Evolutionary conservation across 2,329 filamentous ascomycete species (phyloP), one percentile per base, ranked within the genome.

Genomic region (Aspergillus fumigatus): DNA sequence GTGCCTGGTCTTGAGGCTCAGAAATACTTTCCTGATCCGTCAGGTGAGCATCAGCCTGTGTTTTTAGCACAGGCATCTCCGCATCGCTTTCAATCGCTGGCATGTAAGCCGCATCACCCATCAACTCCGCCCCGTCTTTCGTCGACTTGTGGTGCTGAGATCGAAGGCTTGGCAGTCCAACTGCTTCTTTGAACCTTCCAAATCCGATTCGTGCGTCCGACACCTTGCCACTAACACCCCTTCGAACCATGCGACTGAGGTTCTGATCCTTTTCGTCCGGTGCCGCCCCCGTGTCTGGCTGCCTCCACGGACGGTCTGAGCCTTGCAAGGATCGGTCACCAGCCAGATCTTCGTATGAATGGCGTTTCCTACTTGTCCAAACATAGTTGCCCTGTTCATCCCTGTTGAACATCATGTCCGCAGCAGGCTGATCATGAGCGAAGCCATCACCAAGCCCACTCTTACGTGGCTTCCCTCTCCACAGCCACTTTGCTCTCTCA

Each of bases 401-500:
- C 17, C 70, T 74, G 4, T 73, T 73, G 57, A 78, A 79, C 54
- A 79, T 70, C 67, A 75, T 72, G 21, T 75, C 75, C 14, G 72
- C 67, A 55, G 75, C 71, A 10, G 65, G 67, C n/a, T 66, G 65
- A 14, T 65, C 66, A 40, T 65, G 64, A 8, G 63, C 61, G 50
- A 73, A 71, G 4, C 64, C 62, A 57, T 74, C 65, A 27, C 65
- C 69, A 17, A 67, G 48, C 17, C 64, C 67, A 52, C 67, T 82
- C 68, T 93, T 91, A 59, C 88, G 85, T 40, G 90, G 84, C 71
- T 96, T 97, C 17, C 93, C 94, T 59, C 90, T 83, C 94, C 94
- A 99, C 1, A 99, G 80, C 91, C 92, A 97, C 72, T 96, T 96
- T 17, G 90, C 82, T 55, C 89, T 84, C 70, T 94, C 90, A 35